phyloP scores from a whole-genome alignment of 1,139 yeast species.

The Debaryomyces subglobosus region DNA sequence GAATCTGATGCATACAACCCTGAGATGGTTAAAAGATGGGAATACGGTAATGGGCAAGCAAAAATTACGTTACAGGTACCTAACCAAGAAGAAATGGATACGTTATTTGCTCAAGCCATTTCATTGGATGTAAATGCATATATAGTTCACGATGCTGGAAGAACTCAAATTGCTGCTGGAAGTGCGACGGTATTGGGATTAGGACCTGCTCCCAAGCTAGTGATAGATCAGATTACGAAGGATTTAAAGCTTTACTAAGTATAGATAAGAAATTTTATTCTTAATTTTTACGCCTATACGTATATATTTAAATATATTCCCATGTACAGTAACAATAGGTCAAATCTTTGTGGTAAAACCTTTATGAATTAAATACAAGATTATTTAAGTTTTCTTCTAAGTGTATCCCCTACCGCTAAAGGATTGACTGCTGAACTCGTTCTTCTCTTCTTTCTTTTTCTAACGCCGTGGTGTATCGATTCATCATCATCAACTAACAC shows the following conservation, averaged over 20 bases:
- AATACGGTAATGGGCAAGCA: slow-evolving; percentile 80
- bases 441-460: slow-evolving; percentile 42
- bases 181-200: slow-evolving; percentile 92
- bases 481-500: slow-evolving; percentile 48
- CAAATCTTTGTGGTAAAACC: not conserved
- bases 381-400: slow-evolving; percentile 11
- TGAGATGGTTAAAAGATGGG: slow-evolving; percentile 75
- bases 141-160: slow-evolving; percentile 92
- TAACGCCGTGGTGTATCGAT: slow-evolving; percentile 21
- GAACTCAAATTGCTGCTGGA: slow-evolving; percentile 95
- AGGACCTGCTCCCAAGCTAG: slow-evolving; percentile 94
- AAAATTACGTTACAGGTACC: slow-evolving; percentile 86
- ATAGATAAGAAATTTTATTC: not conserved
- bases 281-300: not conserved
- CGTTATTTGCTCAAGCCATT: slow-evolving; percentile 78
- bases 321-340: not conserved
- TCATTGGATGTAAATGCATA: slow-evolving; percentile 77
- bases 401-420: slow-evolving; percentile 28
- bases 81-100: slow-evolving; percentile 73
- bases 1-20: slow-evolving; percentile 60
- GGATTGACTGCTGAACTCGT: slow-evolving; percentile 52
- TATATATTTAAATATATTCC: not conserved
- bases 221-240: slow-evolving; percentile 80
- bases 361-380: not conserved
- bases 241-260: slow-evolving; percentile 69